These are phyloP conservation scores for Dendrobium nobile DNA, from an alignment of 106 monocot genomes.

Conservation along the genomic window DNA sequence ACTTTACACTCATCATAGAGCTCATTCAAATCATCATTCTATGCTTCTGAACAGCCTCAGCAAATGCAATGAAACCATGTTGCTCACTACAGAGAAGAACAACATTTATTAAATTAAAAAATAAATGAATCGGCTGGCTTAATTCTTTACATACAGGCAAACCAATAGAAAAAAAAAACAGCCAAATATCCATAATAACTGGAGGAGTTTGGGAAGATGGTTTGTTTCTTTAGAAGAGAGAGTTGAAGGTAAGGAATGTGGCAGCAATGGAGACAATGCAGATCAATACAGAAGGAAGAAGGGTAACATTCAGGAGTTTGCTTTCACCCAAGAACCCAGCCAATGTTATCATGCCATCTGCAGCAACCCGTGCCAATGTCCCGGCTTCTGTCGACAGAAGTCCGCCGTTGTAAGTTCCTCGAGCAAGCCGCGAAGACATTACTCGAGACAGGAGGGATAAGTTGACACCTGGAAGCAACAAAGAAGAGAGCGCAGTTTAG, in stretches of 20 bases:
- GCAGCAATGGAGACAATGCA: conserved; percentile 49
- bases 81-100: no score
- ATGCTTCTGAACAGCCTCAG: no score
- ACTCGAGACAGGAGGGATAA: conserved; percentile 80
- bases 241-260: conserved; percentile 71
- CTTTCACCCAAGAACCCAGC: conserved; percentile 63
- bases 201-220: not conserved
- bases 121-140: not conserved
- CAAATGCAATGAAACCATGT: no score
- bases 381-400: conserved; percentile 82
- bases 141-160: not conserved
- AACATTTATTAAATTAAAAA: not conserved
- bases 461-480: conserved; percentile 62
- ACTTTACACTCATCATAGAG: no score
- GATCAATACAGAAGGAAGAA: conserved; percentile 72
- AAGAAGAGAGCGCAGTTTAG: not conserved
- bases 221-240: conserved; percentile 32
- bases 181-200: not conserved
- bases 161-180: not conserved
- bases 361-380: conserved; percentile 77
- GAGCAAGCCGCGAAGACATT: conserved; percentile 92
- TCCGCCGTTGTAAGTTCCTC: conserved; percentile 89
- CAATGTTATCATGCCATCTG: conserved; percentile 81
- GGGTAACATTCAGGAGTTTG: conserved; percentile 68
- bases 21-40: no score